Conservation (phyloP, 768 basidiomycete genomes). For the Candolleomyces efflorescens region DNA sequence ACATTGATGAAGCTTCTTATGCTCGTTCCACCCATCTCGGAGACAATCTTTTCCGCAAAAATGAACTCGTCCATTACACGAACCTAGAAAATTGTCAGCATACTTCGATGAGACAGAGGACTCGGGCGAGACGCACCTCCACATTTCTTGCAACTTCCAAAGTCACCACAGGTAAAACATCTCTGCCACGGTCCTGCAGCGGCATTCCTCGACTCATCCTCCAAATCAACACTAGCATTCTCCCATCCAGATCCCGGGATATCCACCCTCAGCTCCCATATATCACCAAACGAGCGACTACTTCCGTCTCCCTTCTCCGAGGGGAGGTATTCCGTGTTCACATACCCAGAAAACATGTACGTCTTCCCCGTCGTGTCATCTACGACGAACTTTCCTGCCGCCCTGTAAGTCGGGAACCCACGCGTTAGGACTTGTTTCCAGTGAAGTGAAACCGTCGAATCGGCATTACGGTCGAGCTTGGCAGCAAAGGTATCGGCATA, state of each 20-base stretch:
- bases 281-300: conserved; percentile 28
- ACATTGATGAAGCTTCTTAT: no score
- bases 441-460: not conserved
- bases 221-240: conserved; percentile 31
- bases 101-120: no score
- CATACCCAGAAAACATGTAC: conserved; percentile 36
- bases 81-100: no score
- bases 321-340: conserved; percentile 31
- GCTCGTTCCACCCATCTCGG: no score
- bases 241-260: conserved; percentile 23
- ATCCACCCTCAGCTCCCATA: conserved; percentile 35
- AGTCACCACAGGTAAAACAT: conserved; percentile 33
- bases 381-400: conserved; percentile 15
- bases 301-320: conserved; percentile 15
- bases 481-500: no score
- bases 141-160: conserved; percentile 34
- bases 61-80: no score
- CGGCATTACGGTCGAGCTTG: no score
- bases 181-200: conserved; percentile 33
- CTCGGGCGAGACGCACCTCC: conserved; percentile 1
- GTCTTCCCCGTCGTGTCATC: conserved; percentile 31
- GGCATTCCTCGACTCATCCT: conserved; percentile 31
- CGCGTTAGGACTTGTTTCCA: not conserved
- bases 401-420: not conserved
- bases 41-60: no score